These are phyloP conservation scores for Penicillium turbatum DNA, from an alignment of 495 filamentous ascomycete species.

Conservation along the genomic window DNA sequence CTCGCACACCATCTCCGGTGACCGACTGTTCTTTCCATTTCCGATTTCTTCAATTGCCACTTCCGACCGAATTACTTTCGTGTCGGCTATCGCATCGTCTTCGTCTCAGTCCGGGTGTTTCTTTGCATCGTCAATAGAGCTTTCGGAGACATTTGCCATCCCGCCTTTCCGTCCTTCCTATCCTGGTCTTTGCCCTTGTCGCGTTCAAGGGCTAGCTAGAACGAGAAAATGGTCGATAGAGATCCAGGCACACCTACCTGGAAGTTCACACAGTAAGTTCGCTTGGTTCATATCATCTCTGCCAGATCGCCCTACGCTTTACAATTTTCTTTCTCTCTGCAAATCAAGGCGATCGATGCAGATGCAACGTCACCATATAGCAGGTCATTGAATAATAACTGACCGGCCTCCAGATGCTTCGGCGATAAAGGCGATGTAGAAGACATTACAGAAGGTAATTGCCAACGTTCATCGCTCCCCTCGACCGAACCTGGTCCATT, in stretches of 20 bases:
- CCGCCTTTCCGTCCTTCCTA: conserved; percentile 12
- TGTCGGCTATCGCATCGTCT: conserved; percentile 6
- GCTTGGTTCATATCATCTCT: neutral
- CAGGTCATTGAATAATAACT: conserved; percentile 3
- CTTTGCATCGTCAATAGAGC: conserved; percentile 20
- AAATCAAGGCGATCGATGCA: neutral
- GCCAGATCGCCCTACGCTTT: neutral
- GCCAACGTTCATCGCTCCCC: conserved; percentile 1
- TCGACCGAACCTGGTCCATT: conserved; percentile 10
- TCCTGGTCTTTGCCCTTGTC: conserved; percentile 13
- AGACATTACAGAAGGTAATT: conserved; percentile 95
- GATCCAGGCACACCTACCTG: conserved; percentile 91
- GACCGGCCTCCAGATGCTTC: conserved; percentile 70
- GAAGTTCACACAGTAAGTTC: conserved; percentile 99
- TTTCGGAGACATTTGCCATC: conserved; percentile 10
- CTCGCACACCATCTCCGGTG: conserved; percentile 18
- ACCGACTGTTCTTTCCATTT: conserved; percentile 9
- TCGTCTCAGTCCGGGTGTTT: conserved; percentile 4
- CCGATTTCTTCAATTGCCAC: conserved; percentile 4
- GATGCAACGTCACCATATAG: neutral
- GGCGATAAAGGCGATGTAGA: conserved; percentile 99
- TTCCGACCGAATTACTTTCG: conserved; percentile 16
- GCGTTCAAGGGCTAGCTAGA: conserved; percentile 35
- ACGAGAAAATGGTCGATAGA: conserved; percentile 89
- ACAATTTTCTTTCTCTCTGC: neutral